Evolutionary conservation across 306 rosid species (phyloP).

Genomic region (Dryas drummondii): DNA sequence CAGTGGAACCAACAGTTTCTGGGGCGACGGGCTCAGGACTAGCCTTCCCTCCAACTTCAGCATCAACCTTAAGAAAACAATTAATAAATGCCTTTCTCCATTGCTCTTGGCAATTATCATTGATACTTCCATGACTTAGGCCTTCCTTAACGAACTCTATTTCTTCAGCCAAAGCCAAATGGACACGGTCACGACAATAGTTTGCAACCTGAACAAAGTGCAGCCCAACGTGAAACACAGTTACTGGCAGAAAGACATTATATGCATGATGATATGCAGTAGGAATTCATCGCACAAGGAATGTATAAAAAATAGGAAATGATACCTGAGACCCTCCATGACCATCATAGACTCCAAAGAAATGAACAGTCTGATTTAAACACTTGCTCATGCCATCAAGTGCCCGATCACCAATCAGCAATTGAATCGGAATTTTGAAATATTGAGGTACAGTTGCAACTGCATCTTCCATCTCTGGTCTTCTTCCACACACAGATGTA

Average conservation of each 20-base stretch:
- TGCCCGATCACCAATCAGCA: conserved; percentile 64
- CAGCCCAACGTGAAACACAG: conserved; percentile 22
- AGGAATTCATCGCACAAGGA: not conserved
- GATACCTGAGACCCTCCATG: conserved; percentile 89
- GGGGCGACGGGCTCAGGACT: conserved; percentile 68
- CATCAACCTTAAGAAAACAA: conserved; percentile 77
- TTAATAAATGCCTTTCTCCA: conserved; percentile 70
- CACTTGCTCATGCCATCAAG: conserved; percentile 56
- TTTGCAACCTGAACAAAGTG: conserved; percentile 65
- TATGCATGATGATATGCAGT: not conserved
- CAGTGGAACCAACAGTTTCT: conserved; percentile 93
- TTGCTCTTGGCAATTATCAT: conserved; percentile 61
- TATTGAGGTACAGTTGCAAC: conserved; percentile 55
- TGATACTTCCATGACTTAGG: conserved; percentile 37
- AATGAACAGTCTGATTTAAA: conserved; percentile 62
- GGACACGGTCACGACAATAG: conserved; percentile 72
- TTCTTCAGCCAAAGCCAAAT: conserved; percentile 85
- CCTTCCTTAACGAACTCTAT: conserved; percentile 53
- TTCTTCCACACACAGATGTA: conserved; percentile 69
- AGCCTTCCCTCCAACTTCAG: conserved; percentile 74
- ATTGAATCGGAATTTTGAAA: conserved; percentile 64
- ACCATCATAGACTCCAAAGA: conserved; percentile 89
- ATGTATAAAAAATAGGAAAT: not conserved
- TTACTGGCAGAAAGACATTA: not conserved
- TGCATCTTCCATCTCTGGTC: conserved; percentile 97